phyloP scores from a whole-genome alignment of 805 yeast genomes.

The Candida nanaspora region DNA sequence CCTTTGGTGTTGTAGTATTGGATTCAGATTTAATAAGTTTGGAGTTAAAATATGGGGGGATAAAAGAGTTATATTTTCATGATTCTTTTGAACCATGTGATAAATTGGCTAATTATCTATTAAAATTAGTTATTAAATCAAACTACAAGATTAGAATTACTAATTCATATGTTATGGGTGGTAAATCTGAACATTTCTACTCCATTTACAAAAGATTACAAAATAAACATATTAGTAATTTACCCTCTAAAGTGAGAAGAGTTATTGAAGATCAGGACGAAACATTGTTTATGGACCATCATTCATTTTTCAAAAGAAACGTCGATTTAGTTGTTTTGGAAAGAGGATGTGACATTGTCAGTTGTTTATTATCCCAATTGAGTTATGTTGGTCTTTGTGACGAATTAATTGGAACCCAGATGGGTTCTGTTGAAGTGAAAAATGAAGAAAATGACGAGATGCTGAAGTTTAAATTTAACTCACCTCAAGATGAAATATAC shows the following conservation, averaged over 20 bases:
- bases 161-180: constrained; percentile 55
- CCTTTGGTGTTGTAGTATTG: constrained; percentile 9
- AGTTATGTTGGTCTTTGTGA: constrained; percentile 79
- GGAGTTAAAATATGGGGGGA: constrained; percentile 4
- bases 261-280: constrained; percentile 26
- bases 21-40: constrained; percentile 8
- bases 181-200: constrained; percentile 41
- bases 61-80: constrained; percentile 35
- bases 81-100: constrained; percentile 40
- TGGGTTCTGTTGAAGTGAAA: constrained; percentile 7
- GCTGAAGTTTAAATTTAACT: constrained; percentile 18
- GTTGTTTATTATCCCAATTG: constrained; percentile 68
- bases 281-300: constrained; percentile 25
- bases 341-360: constrained; percentile 64
- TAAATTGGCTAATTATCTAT: constrained; percentile 40
- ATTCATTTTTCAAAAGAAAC: constrained; percentile 32
- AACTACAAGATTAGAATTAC: constrained; percentile 41
- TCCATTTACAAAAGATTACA: constrained; percentile 29
- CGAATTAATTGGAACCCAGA: constrained; percentile 51
- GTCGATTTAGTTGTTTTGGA: constrained; percentile 75
- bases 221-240: constrained; percentile 20
- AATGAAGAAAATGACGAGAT: not conserved
- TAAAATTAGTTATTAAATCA: constrained; percentile 34
- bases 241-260: constrained; percentile 28
- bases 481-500: constrained; percentile 39